phyloP scores from a whole-genome alignment of 2,329 filamentous ascomycete species.

The Biscogniauxia marginata region DNA sequence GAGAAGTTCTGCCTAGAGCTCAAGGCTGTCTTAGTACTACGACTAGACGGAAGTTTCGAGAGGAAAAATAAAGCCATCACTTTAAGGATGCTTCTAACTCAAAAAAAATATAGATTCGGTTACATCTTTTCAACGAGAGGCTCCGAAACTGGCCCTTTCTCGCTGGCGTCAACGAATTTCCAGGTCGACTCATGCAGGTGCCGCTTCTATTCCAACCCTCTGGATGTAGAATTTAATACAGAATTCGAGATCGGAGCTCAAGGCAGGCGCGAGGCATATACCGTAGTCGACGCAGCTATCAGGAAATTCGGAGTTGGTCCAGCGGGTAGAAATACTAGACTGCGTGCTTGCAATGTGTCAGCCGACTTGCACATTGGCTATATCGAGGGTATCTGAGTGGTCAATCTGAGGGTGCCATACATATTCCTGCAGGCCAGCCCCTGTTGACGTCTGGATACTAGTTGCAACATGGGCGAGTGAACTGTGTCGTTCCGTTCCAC shows the following conservation, averaged over 20 bases:
- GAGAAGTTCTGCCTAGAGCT: conserved; percentile 52
- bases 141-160: conserved; percentile 48
- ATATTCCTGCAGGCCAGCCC: conserved; percentile 3
- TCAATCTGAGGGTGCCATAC: too few relatives aligned
- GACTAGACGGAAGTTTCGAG: conserved; percentile 36
- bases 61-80: conserved; percentile 52
- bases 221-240: too few relatives aligned
- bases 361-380: too few relatives aligned
- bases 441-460: neutral
- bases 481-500: conserved; percentile 4
- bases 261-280: too few relatives aligned
- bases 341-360: too few relatives aligned
- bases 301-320: too few relatives aligned
- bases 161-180: conserved; percentile 56
- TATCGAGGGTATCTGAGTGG: too few relatives aligned
- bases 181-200: conserved; percentile 46
- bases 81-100: conserved; percentile 55
- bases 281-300: too few relatives aligned
- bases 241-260: too few relatives aligned
- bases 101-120: conserved; percentile 55
- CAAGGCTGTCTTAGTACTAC: conserved; percentile 44
- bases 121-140: conserved; percentile 55
- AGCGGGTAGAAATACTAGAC: too few relatives aligned
- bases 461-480: conserved; percentile 4
- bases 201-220: conserved; percentile 62